phyloP scores from a whole-genome alignment of 129 eudicot species.

The Artemisia annua region DNA sequence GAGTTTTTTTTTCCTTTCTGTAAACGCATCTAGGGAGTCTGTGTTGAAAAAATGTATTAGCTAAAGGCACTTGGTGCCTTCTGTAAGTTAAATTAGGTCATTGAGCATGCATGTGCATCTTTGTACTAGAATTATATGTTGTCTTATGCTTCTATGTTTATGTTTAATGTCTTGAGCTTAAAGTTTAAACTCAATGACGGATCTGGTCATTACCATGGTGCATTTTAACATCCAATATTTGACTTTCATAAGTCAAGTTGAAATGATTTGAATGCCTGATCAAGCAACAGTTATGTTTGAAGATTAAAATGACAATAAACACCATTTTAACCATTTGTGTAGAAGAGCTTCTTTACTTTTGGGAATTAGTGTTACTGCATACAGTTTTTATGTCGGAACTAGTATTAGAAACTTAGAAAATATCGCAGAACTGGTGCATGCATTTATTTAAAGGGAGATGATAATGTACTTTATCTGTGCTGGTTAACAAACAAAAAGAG shows the following conservation, averaged over 20 bases:
- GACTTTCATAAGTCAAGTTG: too few relatives aligned
- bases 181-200: too few relatives aligned
- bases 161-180: not conserved
- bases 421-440: not conserved
- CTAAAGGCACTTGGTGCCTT: not conserved
- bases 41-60: conserved; percentile 18
- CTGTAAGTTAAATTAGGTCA: not conserved
- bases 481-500: not conserved
- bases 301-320: too few relatives aligned
- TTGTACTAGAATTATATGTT: not conserved
- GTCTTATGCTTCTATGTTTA: not conserved
- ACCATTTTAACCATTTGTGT: too few relatives aligned
- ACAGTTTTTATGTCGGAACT: too few relatives aligned
- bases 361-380: too few relatives aligned
- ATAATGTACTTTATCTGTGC: not conserved
- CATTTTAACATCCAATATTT: too few relatives aligned
- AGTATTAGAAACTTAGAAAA: too few relatives aligned
- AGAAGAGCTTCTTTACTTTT: too few relatives aligned
- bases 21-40: not conserved
- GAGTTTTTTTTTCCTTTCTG: conserved; percentile 16
- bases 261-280: too few relatives aligned
- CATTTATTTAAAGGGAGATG: not conserved
- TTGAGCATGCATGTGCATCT: not conserved
- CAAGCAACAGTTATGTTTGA: too few relatives aligned
- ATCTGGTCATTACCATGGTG: too few relatives aligned